Conservation (phyloP, 148 eudicot genomes). For the Arbutus unedo region DNA sequence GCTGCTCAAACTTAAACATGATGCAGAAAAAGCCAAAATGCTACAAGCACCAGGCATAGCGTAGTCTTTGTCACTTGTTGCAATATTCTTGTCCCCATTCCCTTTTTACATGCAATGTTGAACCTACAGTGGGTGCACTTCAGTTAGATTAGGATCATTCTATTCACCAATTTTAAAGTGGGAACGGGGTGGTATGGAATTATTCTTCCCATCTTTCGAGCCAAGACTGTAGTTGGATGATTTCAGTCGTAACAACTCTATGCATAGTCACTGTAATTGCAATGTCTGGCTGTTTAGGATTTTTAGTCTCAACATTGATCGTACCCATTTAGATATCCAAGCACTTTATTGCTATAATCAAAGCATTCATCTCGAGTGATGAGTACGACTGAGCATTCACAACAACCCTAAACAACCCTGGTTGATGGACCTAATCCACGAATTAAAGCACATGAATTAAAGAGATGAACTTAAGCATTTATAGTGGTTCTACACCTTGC, state of each 20-base stretch:
- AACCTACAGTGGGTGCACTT: neutral
- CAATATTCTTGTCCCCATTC: neutral
- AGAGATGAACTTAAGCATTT: neutral
- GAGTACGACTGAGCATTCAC: neutral
- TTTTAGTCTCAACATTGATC: neutral
- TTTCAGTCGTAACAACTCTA: neutral
- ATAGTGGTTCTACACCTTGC: neutral
- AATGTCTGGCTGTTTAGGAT: neutral
- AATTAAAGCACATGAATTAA: too few relatives aligned
- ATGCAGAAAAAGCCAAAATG: neutral
- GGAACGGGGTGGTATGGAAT: neutral
- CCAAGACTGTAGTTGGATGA: neutral
- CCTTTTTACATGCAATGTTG: neutral
- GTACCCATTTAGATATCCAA: neutral
- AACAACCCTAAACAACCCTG: neutral
- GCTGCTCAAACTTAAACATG: neutral
- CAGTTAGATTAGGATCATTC: neutral
- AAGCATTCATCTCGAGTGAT: neutral
- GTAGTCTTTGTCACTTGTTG: neutral
- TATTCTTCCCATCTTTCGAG: neutral
- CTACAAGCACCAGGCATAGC: neutral
- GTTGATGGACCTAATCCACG: too few relatives aligned
- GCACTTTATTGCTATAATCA: neutral
- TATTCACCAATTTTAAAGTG: neutral
- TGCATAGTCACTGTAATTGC: neutral